Evolutionary conservation across 768 basidiomycete species (phyloP).

Genomic region (Podaxis sp.): DNA sequence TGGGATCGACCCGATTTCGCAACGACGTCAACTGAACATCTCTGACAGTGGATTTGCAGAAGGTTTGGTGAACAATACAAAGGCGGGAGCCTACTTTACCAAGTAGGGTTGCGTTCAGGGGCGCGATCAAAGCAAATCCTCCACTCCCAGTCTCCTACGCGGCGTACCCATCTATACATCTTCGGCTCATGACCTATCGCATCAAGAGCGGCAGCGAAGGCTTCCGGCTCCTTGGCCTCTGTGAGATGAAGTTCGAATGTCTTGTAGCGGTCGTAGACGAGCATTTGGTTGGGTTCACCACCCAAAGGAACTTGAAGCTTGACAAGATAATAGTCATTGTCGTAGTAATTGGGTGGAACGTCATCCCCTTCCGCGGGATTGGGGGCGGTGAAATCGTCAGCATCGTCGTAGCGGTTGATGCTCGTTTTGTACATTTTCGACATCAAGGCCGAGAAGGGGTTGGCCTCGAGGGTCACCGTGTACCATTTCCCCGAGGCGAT

Average conservation of each 20-base stretch:
- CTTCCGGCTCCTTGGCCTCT: slow-evolving; percentile 20
- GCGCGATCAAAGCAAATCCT: slow-evolving; percentile 18
- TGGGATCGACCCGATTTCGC: too few species aligned
- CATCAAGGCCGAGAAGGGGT: slow-evolving; percentile 11
- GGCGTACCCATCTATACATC: slow-evolving; percentile 18
- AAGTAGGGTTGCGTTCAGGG: slow-evolving; percentile 15
- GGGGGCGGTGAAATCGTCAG: slow-evolving; percentile 10
- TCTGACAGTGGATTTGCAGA: too few species aligned
- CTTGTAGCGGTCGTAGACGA: slow-evolving; percentile 42
- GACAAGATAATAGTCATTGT: slow-evolving; percentile 35
- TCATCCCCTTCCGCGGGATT: slow-evolving; percentile 2
- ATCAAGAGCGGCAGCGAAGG: slow-evolving; percentile 22
- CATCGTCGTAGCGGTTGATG: slow-evolving; percentile 25
- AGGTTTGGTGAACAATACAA: too few species aligned
- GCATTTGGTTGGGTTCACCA: slow-evolving; percentile 20
- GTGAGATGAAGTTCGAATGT: slow-evolving; percentile 34
- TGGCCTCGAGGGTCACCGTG: slow-evolving; percentile 24
- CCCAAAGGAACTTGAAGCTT: slow-evolving; percentile 35
- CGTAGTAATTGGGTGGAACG: slow-evolving; percentile 31
- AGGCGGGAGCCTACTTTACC: slow-evolving; percentile 6
- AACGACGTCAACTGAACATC: too few species aligned
- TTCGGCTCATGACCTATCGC: slow-evolving; percentile 16
- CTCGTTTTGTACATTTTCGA: slow-evolving; percentile 11
- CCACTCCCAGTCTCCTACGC: slow-evolving; percentile 15
- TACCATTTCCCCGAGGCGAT: slow-evolving; percentile 40